These are phyloP conservation scores for Dioszegia hungarica DNA, from an alignment of 768 basidiomycete species.

Conservation along the genomic window DNA sequence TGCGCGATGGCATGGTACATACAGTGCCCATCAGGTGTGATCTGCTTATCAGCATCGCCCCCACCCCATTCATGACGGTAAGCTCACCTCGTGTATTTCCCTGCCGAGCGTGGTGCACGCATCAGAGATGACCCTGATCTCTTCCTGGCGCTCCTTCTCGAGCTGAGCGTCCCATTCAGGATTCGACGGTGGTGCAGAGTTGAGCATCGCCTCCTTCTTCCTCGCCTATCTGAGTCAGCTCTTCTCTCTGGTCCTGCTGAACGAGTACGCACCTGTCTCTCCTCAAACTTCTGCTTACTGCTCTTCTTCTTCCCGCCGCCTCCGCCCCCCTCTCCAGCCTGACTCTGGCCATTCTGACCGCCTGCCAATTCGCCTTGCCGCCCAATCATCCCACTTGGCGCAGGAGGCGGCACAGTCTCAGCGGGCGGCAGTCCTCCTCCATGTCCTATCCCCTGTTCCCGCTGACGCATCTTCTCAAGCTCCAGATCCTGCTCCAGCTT, in stretches of 20 bases:
- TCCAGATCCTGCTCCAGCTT: slow-evolving; percentile 10
- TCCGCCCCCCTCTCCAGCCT: not conserved
- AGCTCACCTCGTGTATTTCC: slow-evolving; percentile 44
- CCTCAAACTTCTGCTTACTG: slow-evolving; percentile 46
- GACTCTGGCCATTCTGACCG: not conserved
- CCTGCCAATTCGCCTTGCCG: not conserved
- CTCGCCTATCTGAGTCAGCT: slow-evolving; percentile 29
- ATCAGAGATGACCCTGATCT: slow-evolving; percentile 41
- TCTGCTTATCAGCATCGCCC: slow-evolving; percentile 52
- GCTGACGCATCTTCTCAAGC: slow-evolving; percentile 19
- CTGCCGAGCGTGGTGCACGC: slow-evolving; percentile 41
- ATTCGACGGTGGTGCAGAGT: slow-evolving; percentile 41
- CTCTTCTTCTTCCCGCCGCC: slow-evolving; percentile 42
- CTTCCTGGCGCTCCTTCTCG: slow-evolving; percentile 44
- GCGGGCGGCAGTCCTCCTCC: not conserved
- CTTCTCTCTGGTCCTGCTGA: too few relatives aligned
- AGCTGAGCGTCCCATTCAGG: slow-evolving; percentile 42
- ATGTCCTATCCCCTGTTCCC: slow-evolving; percentile 14
- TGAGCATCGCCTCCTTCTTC: slow-evolving; percentile 43
- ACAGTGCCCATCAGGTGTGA: slow-evolving; percentile 93
- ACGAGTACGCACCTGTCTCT: slow-evolving; percentile 43
- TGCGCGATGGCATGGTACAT: slow-evolving; percentile 91
- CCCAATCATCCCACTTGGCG: not conserved
- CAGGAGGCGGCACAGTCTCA: not conserved
- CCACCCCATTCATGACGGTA: not conserved